Evolutionary conservation across 2,329 filamentous ascomycete genomes (phyloP), one percentile per base, ranked within the genome.

Genomic region (Hyphodiscus sp.): DNA sequence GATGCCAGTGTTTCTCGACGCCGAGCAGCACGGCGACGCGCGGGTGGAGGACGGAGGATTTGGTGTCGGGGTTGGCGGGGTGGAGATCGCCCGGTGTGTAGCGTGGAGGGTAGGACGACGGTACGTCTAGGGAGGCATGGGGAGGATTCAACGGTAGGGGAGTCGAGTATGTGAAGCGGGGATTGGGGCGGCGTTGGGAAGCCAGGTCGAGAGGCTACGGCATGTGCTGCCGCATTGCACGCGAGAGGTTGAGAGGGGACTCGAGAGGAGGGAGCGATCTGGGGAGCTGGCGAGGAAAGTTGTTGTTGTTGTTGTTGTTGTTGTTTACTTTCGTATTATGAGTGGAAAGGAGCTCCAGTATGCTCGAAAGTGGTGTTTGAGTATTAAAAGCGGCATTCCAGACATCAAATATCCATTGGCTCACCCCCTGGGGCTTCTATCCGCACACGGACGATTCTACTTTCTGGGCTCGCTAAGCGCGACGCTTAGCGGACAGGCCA

Each of bases 11-110:
- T 58, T 77, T 76, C 51, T 86, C 83, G 16, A 94, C 81, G 49
- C 88, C 87, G 46, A 92, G 78, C 30, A 89, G 80, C 62, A 91
- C 86, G 58, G 88, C 88, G 52, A 92, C 82, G 52, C 87, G 86
- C 13, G 88, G 88, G 65, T 91, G 87, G 44, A 90, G 76, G 50
- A 85, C 73, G 16, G 79, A 64, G 26, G 56, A 49, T 29, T 58
- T 60, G 30, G 59, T 56, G 41, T 65, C 62, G 5, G 65, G 58
- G 29, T 57, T 54, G 4, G 59, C 57, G 29, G 61, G 61, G 49
- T 63, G 60, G 8, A 59, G 58, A 38, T 63, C 63, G 15, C 60
- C 61, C 4, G 58, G 59, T 8, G 56, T 58, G 50, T 23, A 49
- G 19, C 4, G 8, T 26, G 23, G 23, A 43, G 20, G 56, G 54